These are phyloP conservation scores for Teratosphaeriaceae sp. DNA, from an alignment of 2,329 filamentous ascomycete genomes.

Conservation along the genomic window DNA sequence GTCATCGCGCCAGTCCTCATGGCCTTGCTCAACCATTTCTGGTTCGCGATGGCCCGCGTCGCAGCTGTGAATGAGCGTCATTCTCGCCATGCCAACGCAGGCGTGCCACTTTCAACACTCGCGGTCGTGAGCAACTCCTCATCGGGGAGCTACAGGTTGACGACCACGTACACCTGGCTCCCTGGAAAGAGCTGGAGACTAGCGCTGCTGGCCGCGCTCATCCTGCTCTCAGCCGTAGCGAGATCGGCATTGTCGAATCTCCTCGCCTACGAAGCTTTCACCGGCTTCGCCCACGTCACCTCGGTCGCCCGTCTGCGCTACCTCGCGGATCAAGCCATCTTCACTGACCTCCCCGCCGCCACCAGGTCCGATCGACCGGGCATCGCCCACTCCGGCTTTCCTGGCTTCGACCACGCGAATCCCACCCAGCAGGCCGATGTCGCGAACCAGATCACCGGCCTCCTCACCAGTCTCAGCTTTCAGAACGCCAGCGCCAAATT, in stretches of 20 bases:
- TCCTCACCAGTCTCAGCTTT: background rate
- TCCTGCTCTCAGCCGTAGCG: background rate
- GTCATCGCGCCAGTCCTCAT: background rate
- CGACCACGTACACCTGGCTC: background rate
- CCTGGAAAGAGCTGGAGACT: background rate
- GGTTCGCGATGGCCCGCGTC: background rate
- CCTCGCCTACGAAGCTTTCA: background rate
- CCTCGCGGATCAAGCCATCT: background rate
- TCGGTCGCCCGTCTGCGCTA: background rate
- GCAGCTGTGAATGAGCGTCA: background rate
- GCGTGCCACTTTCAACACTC: background rate
- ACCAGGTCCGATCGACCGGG: no score
- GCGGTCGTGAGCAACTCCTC: background rate
- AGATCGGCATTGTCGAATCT: background rate
- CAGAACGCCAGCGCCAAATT: background rate
- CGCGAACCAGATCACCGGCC: background rate
- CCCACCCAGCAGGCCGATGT: background rate
- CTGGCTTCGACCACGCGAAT: background rate
- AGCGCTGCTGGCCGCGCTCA: background rate
- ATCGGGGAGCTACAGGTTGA: background rate
- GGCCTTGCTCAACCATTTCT: background rate
- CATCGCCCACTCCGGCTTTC: no score
- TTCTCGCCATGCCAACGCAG: background rate
- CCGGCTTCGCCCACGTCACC: background rate
- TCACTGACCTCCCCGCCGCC: no score